These are phyloP conservation scores for Zoysia pacifica DNA, from an alignment of 176 grass and related monocot species.

Conservation along the genomic window DNA sequence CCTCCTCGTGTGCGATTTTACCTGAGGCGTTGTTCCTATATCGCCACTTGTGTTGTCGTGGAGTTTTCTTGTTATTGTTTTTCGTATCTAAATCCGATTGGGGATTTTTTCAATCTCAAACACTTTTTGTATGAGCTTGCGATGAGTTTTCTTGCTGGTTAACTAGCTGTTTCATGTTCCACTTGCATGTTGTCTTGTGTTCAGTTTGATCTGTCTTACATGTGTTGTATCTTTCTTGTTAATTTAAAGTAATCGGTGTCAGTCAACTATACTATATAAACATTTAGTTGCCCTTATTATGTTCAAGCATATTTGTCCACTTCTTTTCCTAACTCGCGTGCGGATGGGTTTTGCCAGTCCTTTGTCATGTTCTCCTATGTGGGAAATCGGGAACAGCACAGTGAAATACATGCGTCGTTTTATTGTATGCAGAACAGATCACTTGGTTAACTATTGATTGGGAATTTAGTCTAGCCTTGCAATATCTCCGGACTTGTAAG, in stretches of 20 bases:
- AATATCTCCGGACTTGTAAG: neutral
- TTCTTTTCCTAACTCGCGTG: neutral
- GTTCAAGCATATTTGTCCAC: neutral
- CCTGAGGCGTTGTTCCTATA: conserved; percentile 3
- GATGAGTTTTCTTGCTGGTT: neutral
- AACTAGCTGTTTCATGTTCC: neutral
- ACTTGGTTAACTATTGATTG: neutral
- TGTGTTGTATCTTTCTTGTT: neutral
- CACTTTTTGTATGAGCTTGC: neutral
- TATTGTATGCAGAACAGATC: conserved; percentile 49
- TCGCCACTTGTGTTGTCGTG: neutral
- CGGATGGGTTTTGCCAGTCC: neutral
- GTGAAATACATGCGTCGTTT: conserved; percentile 24
- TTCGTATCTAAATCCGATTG: conserved; percentile 11
- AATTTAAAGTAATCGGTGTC: neutral
- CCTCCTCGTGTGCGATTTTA: conserved; percentile 20
- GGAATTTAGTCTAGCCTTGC: neutral
- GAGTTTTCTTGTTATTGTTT: neutral
- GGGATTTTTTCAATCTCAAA: conserved; percentile 1
- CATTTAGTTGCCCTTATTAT: neutral
- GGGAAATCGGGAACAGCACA: conserved; percentile 14
- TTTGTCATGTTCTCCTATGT: neutral
- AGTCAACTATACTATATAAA: neutral
- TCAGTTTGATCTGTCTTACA: neutral
- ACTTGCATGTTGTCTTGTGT: neutral